Conservation (phyloP, 768 basidiomycete species). For the Tulasnella calospora region DNA sequence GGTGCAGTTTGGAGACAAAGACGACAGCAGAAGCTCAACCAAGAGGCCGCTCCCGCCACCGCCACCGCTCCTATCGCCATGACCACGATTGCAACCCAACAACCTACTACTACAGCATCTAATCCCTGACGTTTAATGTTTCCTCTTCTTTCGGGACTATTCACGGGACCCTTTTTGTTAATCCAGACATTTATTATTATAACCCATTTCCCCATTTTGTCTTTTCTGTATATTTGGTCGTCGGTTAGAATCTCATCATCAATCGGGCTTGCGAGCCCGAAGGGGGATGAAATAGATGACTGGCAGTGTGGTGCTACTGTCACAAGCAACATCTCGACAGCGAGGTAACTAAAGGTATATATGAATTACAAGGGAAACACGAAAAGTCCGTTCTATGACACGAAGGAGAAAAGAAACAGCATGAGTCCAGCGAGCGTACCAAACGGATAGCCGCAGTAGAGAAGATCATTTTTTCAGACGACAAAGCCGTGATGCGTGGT, state of each 20-base stretch:
- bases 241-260: background rate
- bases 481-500: background rate
- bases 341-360: background rate
- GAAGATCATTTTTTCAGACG: background rate
- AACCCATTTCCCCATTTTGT: background rate
- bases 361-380: background rate
- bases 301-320: background rate
- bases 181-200: background rate
- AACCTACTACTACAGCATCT: background rate
- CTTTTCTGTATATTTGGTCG: background rate
- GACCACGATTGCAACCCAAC: background rate
- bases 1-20: conserved; percentile 10
- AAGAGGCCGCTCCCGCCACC: background rate
- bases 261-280: background rate
- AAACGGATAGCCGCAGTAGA: background rate
- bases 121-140: background rate
- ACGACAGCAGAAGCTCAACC: background rate
- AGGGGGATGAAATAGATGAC: background rate
- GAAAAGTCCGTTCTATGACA: background rate
- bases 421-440: background rate
- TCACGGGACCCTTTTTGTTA: background rate
- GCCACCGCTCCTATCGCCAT: background rate
- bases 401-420: background rate
- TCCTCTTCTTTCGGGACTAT: background rate
- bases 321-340: background rate